Evolutionary conservation across 345 rosid species (phyloP), one percentile per base, ranked within the genome.

Genomic region (Rhizophora mangle): DNA sequence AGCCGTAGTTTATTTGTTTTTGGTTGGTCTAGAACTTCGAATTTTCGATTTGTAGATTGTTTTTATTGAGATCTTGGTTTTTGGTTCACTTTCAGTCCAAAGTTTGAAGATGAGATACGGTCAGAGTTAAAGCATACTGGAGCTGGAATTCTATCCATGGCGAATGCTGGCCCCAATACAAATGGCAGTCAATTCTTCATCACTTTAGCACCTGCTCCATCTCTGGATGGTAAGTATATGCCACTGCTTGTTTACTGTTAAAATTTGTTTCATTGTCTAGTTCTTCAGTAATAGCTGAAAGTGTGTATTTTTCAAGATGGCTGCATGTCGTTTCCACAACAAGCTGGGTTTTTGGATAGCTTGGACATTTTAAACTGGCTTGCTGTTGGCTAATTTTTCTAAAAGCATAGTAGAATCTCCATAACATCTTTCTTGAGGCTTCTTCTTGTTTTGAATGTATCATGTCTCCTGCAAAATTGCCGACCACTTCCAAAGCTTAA

Each of bases 111-210:
- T 76, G 98, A 95, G 86, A 86, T 90, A 62, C 87, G 63, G 72
- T 67, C 86, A 7, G 98, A 95, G 73, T 81, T 95, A 73, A 95
- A 90, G 83, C 98, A 95, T 81, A 90, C 96, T 5, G 99, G 98
- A 72, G 98, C 97, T 67, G 98, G 97, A 21, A 90, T 90, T 37
- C 62, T 92, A 63, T 90, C 99, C 43, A 92, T 95, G 98, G 99
- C 98, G 51, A 92, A 95, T 75, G 99, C 99, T 74, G 98, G 97
- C 75, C 97, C 96, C 0, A 80, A 95, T 74, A 89, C 96, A 32
- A 95, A 92, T 49, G 98, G 96, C 47, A 95, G 96, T 78, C 96
- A 95, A 74, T 92, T 95, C 83, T 92, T 95, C 80, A 84, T 95
- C 37, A 95, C 99, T 60, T 72, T 95, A 72, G 86, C 98, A 5